Percentiles rank a stretch among this genome's conserved stretches.
These are phyloP conservation scores for Omphalotus guepiniiformis DNA, from an alignment of 768 basidiomycete species.

Conservation along the genomic window DNA sequence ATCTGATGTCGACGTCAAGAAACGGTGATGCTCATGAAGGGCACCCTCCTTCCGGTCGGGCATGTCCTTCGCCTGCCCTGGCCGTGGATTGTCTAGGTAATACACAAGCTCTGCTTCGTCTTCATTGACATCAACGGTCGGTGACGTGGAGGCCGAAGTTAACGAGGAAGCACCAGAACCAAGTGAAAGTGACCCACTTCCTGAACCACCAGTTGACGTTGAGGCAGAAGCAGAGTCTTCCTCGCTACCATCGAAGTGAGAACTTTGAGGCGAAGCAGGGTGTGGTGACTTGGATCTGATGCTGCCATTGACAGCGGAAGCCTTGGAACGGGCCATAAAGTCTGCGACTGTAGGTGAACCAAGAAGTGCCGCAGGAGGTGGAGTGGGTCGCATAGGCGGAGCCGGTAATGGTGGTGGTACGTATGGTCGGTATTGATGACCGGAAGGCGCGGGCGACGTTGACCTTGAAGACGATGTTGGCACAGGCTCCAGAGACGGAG, in stretches of 20 bases:
- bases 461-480: not conserved
- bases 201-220: constrained; percentile 18
- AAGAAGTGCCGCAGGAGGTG: not conserved
- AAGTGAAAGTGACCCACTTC: not conserved
- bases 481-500: not conserved
- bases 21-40: constrained; percentile 12
- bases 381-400: not conserved
- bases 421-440: not conserved
- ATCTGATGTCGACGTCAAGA: constrained; percentile 26
- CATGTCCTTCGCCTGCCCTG: constrained; percentile 1
- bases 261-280: constrained; percentile 45
- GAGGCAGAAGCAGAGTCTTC: constrained; percentile 35
- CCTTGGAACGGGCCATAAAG: not conserved
- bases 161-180: not conserved
- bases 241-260: constrained; percentile 40
- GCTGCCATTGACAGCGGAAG: not conserved
- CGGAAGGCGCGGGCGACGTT: not conserved
- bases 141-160: constrained; percentile 16
- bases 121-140: constrained; percentile 24
- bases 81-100: constrained; percentile 29
- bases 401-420: not conserved
- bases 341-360: not conserved
- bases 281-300: too few relatives aligned
- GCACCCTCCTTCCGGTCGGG: not conserved
- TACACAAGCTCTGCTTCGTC: constrained; percentile 21